Evolutionary conservation across 2,329 filamentous ascomycete genomes (phyloP).

Genomic region (Penicillium capsulatum): DNA sequence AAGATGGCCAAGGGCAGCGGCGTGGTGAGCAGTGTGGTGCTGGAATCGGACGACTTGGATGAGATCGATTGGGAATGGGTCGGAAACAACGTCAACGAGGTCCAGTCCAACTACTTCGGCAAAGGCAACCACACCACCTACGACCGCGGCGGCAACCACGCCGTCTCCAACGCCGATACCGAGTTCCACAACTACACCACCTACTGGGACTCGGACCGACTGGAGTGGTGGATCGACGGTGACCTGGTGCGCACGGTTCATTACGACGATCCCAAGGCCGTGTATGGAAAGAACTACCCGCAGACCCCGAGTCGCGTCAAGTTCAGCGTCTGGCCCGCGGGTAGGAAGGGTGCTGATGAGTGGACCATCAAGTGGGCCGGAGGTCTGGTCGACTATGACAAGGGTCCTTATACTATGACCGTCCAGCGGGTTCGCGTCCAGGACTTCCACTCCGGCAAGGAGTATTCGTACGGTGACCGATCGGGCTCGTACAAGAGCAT

Average conservation of each 20-base stretch:
- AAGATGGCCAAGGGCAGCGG: conserved; percentile 71
- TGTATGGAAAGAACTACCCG: conserved; percentile 56
- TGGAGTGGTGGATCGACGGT: conserved; percentile 65
- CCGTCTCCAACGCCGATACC: conserved; percentile 55
- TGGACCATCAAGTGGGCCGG: conserved; percentile 65
- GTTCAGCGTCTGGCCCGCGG: conserved; percentile 66
- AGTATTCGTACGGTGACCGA: conserved; percentile 62
- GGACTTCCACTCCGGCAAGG: conserved; percentile 58
- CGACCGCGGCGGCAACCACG: conserved; percentile 76
- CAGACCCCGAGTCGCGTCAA: conserved; percentile 71
- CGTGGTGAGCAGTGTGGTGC: conserved; percentile 76
- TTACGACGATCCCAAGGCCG: conserved; percentile 52
- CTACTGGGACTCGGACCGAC: conserved; percentile 62
- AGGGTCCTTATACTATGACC: conserved; percentile 69
- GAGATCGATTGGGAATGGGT: conserved; percentile 70
- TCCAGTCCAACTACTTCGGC: conserved; percentile 92
- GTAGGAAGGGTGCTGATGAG: conserved; percentile 37
- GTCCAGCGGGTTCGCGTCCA: conserved; percentile 58
- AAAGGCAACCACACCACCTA: conserved; percentile 75
- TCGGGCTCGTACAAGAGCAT: conserved; percentile 64
- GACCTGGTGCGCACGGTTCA: conserved; percentile 57
- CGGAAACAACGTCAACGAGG: conserved; percentile 35
- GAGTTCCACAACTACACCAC: conserved; percentile 51
- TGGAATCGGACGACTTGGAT: conserved; percentile 78
- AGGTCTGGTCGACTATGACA: conserved; percentile 61